phyloP scores from a whole-genome alignment of 805 yeast species.

The Sugiyamaella lignohabitans region DNA sequence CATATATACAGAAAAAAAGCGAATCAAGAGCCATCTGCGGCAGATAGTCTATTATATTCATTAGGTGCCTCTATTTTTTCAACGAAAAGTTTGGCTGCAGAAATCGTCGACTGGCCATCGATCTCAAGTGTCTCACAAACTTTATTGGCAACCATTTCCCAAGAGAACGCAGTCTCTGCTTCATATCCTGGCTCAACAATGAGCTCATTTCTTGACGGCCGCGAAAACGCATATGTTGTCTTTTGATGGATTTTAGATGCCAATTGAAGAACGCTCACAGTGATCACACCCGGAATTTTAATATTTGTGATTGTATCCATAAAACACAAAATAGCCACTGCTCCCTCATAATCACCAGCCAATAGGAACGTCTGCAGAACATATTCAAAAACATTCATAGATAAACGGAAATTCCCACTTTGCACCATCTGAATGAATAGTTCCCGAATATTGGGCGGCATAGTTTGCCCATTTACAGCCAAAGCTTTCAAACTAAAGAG shows the following conservation, averaged over 20 bases:
- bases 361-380: conserved; percentile 17
- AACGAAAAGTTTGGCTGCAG: not conserved
- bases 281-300: conserved; percentile 10
- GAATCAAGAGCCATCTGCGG: not conserved
- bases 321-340: conserved; percentile 15
- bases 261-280: conserved; percentile 14
- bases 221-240: conserved; percentile 6
- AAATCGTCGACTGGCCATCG: not conserved
- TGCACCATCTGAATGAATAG: conserved; percentile 15
- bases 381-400: conserved; percentile 17
- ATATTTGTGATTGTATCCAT: conserved; percentile 15
- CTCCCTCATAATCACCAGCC: conserved; percentile 13
- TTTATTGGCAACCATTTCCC: not conserved
- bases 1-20: not conserved
- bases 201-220: conserved; percentile 7
- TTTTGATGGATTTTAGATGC: conserved; percentile 6
- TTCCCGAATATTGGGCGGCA: conserved; percentile 8
- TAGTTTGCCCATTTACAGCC: not conserved
- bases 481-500: not conserved
- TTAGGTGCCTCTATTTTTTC: not conserved
- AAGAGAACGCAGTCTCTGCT: not conserved
- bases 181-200: conserved; percentile 7
- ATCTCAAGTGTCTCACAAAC: not conserved
- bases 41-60: no score
- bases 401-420: conserved; percentile 11